These are phyloP conservation scores for Panicum virgatum DNA, from an alignment of 202 grass and related monocot genomes.

Conservation along the genomic window DNA sequence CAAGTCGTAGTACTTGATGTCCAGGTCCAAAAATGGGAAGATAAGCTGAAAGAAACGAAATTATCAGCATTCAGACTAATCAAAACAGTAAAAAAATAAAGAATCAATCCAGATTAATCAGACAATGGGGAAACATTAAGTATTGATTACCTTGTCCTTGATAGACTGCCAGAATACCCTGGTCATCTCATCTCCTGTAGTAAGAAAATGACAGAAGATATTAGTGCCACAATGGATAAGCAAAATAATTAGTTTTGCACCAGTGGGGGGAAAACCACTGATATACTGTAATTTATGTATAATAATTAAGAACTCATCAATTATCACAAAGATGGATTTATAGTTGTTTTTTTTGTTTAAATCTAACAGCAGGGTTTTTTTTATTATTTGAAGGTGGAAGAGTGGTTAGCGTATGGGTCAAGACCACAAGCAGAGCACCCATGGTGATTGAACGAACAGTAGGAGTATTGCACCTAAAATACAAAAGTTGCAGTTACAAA, in stretches of 20 bases:
- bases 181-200: constrained; percentile 96
- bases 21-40: constrained; percentile 90
- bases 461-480: neutral
- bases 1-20: constrained; percentile 98
- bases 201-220: constrained; percentile 23
- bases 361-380: neutral
- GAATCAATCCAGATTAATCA: constrained; percentile 22
- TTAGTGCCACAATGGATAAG: neutral
- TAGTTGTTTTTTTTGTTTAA: neutral
- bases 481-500: neutral
- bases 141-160: constrained; percentile 84
- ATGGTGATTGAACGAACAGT: neutral
- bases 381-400: neutral
- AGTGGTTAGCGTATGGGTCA: neutral
- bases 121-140: neutral
- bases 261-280: neutral
- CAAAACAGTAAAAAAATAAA: neutral
- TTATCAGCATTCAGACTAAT: neutral
- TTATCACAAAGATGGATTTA: neutral
- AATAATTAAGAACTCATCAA: neutral
- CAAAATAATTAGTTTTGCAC: no score
- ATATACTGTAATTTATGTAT: neutral
- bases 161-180: constrained; percentile 95
- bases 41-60: constrained; percentile 70
- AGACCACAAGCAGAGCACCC: neutral